phyloP scores from a whole-genome alignment of 106 monocot genomes.

The Xerophyta viscosa region DNA sequence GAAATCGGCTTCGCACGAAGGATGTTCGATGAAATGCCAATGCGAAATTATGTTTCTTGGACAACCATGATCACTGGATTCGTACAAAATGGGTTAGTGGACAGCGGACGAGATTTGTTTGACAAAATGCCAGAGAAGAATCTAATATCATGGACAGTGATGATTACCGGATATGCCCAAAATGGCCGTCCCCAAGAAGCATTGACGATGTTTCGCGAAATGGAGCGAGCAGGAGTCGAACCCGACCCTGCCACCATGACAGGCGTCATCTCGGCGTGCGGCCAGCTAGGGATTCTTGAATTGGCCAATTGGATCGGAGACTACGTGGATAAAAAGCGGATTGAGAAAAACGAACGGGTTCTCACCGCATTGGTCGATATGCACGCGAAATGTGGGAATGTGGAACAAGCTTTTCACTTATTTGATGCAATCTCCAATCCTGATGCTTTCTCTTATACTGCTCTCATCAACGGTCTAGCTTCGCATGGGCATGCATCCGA shows the following conservation, averaged over 20 bases:
- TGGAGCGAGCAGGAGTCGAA: constrained; percentile 25
- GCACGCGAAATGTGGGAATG: constrained; percentile 62
- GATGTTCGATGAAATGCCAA: constrained; percentile 36
- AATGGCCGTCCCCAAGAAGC: constrained; percentile 31
- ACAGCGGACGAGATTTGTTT: constrained; percentile 29
- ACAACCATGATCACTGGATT: constrained; percentile 37
- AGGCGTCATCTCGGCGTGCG: constrained; percentile 36
- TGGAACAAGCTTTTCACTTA: constrained; percentile 14
- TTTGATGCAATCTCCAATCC: constrained; percentile 33
- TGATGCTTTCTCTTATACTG: constrained; percentile 48
- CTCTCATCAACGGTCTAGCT: constrained; percentile 50
- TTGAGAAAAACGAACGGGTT: constrained; percentile 47
- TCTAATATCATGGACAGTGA: constrained; percentile 40
- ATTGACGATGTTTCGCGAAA: constrained; percentile 26
- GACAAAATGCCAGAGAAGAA: constrained; percentile 38
- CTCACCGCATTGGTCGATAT: constrained; percentile 54
- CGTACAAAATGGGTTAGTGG: constrained; percentile 24
- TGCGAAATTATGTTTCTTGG: constrained; percentile 34
- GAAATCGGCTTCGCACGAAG: constrained; percentile 16
- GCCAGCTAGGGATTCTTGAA: constrained; percentile 28
- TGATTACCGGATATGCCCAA: constrained; percentile 50
- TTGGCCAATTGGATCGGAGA: constrained; percentile 28
- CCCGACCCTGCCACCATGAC: constrained; percentile 41
- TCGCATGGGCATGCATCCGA: constrained; percentile 34
- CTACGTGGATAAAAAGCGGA: constrained; percentile 22